Percentiles rank a stretch among this genome's conserved stretches.
Evolutionary conservation across 176 grass and related monocot genomes (phyloP).

Genomic region (Pontederia paniculata): DNA sequence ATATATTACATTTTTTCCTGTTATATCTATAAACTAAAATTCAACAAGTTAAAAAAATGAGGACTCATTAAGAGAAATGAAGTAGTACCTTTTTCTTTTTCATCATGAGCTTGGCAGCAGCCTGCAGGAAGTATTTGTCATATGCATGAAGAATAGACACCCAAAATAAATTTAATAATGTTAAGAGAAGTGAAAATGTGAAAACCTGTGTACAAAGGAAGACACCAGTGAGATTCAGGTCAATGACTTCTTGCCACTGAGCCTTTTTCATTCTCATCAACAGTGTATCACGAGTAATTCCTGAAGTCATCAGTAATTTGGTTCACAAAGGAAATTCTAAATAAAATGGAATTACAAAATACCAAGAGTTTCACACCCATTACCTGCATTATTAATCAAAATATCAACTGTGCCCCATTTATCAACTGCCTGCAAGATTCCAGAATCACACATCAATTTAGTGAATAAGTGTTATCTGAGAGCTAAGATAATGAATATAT

Average conservation of each 20-base stretch:
- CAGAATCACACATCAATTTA: slow-evolving; percentile 8
- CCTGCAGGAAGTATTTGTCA: slow-evolving; percentile 39
- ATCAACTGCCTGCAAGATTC: slow-evolving; percentile 55
- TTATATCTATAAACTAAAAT: neutral
- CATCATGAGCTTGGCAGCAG: slow-evolving; percentile 97
- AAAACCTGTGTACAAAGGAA: slow-evolving; percentile 91
- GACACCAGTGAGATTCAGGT: slow-evolving; percentile 86
- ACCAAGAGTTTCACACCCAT: neutral
- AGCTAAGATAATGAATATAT: too few species aligned
- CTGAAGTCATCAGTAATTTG: slow-evolving; percentile 30
- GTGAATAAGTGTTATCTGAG: too few species aligned
- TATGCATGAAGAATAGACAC: slow-evolving; percentile 16
- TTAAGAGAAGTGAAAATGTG: slow-evolving; percentile 1
- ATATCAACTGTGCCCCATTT: slow-evolving; percentile 91
- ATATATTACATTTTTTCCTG: too few species aligned
- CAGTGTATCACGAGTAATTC: slow-evolving; percentile 87
- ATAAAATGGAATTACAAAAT: slow-evolving; percentile 2
- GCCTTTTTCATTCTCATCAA: slow-evolving; percentile 99
- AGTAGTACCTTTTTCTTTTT: slow-evolving; percentile 79
- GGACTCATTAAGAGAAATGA: neutral
- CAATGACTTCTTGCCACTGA: slow-evolving; percentile 99
- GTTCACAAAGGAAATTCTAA: slow-evolving; percentile 1
- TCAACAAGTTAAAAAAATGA: neutral
- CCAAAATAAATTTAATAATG: neutral
- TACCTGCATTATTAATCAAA: slow-evolving; percentile 97